phyloP scores from a whole-genome alignment of 1,284 basidiomycete species.

The Sphagnurus paluster region DNA sequence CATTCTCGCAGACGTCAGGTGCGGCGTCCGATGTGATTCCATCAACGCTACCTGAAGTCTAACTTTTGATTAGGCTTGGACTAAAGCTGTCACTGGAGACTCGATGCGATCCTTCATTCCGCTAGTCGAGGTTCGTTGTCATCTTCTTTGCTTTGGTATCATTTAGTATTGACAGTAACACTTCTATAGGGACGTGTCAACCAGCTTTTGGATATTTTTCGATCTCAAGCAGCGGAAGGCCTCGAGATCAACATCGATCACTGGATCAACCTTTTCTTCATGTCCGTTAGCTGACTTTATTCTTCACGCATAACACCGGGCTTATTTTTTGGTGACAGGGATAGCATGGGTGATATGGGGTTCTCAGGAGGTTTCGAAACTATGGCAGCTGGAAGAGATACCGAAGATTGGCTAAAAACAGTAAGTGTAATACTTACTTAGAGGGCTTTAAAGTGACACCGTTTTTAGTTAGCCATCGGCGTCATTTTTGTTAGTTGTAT shows the following conservation, averaged over 20 bases:
- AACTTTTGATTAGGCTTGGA: neutral
- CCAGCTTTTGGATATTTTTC: neutral
- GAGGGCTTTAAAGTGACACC: neutral
- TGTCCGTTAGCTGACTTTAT: neutral
- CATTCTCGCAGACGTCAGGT: constrained; percentile 3
- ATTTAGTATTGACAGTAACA: no score
- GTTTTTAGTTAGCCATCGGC: constrained; percentile 2
- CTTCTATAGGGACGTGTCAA: neutral
- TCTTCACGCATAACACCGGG: neutral
- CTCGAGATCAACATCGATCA: neutral
- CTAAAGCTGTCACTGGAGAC: neutral
- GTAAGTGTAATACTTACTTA: neutral
- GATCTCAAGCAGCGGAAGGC: constrained; percentile 3
- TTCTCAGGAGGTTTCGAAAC: constrained; percentile 12
- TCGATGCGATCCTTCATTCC: neutral
- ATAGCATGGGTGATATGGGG: constrained; percentile 14
- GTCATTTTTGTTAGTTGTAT: constrained; percentile 5
- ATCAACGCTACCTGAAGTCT: no score
- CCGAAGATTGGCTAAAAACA: constrained; percentile 6
- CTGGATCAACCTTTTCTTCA: constrained; percentile 4
- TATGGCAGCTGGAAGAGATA: constrained; percentile 8
- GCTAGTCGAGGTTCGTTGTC: neutral
- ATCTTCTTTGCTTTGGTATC: neutral
- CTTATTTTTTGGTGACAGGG: constrained; percentile 2
- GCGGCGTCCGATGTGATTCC: no score